These are phyloP conservation scores for Fusarium sp. DNA, from an alignment of 2,329 filamentous ascomycete species.

Conservation along the genomic window DNA sequence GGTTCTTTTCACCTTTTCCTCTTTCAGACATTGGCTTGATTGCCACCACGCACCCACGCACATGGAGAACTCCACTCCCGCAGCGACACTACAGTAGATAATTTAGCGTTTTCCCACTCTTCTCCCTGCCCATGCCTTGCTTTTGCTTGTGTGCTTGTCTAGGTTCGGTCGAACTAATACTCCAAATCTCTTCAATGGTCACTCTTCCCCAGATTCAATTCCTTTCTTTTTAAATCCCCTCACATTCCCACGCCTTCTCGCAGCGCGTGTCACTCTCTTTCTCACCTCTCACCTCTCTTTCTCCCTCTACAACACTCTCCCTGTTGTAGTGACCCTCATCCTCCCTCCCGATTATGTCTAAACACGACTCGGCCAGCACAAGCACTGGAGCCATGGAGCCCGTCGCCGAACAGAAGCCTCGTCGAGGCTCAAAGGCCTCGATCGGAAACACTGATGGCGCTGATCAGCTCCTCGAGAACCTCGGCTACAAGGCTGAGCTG, in stretches of 20 bases:
- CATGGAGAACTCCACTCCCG: neutral
- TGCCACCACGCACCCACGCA: constrained; percentile 19
- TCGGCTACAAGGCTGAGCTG: constrained; percentile 10
- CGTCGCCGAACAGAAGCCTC: constrained; percentile 41
- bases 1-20: neutral
- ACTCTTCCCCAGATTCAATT: constrained; percentile 25
- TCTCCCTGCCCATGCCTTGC: neutral
- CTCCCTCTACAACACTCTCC: neutral
- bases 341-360: constrained; percentile 15
- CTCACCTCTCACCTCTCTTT: neutral
- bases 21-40: constrained; percentile 16
- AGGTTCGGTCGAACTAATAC: neutral
- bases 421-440: constrained; percentile 38
- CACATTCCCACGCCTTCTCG: neutral
- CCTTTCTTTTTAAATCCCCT: constrained; percentile 21
- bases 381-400: constrained; percentile 30
- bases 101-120: neutral
- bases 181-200: constrained; percentile 25
- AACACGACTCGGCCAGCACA: constrained; percentile 36
- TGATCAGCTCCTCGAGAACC: constrained; percentile 7
- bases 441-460: constrained; percentile 53
- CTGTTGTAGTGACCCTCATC: neutral
- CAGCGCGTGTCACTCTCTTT: neutral
- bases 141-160: neutral
- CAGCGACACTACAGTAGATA: constrained; percentile 3